phyloP scores from a whole-genome alignment of 129 eudicot genomes.

The Mikania micrantha region DNA sequence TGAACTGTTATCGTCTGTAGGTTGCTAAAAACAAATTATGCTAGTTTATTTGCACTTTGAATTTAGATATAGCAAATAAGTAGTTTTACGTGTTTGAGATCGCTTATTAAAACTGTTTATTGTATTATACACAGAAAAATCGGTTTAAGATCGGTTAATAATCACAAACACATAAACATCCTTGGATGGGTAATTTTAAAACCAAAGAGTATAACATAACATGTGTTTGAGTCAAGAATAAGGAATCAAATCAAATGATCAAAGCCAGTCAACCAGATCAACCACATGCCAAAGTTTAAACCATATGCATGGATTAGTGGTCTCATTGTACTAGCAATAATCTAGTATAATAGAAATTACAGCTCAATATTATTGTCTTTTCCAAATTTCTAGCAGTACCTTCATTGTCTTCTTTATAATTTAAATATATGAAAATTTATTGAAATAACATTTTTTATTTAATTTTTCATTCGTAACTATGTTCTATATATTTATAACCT shows the following conservation, averaged over 20 bases:
- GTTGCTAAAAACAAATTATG: no score
- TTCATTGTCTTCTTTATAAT: slow-evolving; percentile 21
- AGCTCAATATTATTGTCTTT: slow-evolving; percentile 31
- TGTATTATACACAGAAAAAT: no score
- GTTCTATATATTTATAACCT: not conserved
- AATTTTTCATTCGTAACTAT: not conserved
- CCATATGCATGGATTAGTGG: slow-evolving; percentile 34
- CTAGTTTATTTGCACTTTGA: no score
- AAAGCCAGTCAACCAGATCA: slow-evolving; percentile 30
- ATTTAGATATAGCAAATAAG: no score
- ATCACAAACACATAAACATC: no score
- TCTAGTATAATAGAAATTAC: slow-evolving; percentile 25
- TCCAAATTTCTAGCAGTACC: slow-evolving; percentile 20
- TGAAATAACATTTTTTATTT: not conserved
- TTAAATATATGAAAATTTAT: not conserved
- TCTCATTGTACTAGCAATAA: slow-evolving; percentile 17
- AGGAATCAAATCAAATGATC: slow-evolving; percentile 34
- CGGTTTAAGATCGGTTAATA: no score
- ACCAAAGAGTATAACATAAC: slow-evolving; percentile 18
- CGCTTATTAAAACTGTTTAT: no score
- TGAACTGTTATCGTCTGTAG: no score
- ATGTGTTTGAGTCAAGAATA: slow-evolving; percentile 28
- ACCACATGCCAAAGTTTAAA: slow-evolving; percentile 38
- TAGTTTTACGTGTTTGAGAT: no score
- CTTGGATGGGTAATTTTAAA: no score